phyloP scores from a whole-genome alignment of 2,329 filamentous ascomycete genomes.

The Gremmenia infestans region DNA sequence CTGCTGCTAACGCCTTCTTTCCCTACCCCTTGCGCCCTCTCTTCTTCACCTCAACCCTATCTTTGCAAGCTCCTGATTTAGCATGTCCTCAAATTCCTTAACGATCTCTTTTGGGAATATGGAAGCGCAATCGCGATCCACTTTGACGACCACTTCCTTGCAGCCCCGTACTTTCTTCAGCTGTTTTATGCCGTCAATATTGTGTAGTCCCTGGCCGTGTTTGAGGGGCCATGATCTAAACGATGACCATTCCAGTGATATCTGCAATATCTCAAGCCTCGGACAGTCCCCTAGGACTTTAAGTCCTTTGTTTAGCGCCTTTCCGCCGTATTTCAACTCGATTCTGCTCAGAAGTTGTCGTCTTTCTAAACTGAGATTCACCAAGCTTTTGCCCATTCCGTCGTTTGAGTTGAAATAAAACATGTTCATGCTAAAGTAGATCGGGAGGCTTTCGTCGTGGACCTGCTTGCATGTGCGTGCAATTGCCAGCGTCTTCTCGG shows the following conservation, averaged over 20 bases:
- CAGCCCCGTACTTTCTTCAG: neutral
- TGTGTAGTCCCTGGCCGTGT: neutral
- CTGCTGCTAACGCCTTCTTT: neutral
- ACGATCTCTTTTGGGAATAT: neutral
- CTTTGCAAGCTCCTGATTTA: neutral
- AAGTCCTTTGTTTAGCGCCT: neutral
- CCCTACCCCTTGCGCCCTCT: neutral
- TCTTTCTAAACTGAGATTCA: neutral
- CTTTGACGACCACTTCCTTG: neutral
- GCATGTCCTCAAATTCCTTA: neutral
- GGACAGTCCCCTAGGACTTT: neutral
- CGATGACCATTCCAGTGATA: neutral
- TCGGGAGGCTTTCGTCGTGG: neutral
- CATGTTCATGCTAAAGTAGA: neutral
- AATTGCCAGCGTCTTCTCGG: neutral
- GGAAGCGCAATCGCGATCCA: neutral
- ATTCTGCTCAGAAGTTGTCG: neutral
- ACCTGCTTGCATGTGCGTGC: neutral
- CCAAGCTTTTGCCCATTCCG: neutral
- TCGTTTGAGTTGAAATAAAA: neutral
- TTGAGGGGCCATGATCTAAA: too few species aligned
- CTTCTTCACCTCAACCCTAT: neutral
- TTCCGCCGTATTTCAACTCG: neutral
- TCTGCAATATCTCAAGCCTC: neutral
- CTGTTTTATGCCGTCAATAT: neutral